Evolutionary conservation across 768 basidiomycete genomes (phyloP).

Genomic region (Rickenella mellea): DNA sequence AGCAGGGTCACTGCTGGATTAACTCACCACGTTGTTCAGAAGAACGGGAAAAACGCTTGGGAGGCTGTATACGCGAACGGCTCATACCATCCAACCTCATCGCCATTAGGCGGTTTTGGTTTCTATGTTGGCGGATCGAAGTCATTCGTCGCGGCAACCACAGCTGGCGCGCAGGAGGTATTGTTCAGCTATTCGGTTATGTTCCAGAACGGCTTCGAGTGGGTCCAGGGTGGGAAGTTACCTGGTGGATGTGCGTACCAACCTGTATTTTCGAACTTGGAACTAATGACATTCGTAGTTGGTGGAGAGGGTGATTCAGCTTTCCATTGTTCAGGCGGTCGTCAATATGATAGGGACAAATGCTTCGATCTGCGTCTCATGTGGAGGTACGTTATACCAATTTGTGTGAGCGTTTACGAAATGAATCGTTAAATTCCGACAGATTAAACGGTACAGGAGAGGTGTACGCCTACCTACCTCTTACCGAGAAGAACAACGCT

Average conservation of each 20-base stretch:
- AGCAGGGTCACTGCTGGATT: constrained; percentile 34
- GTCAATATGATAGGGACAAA: constrained; percentile 48
- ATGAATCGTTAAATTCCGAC: not conserved
- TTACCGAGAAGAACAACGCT: constrained; percentile 31
- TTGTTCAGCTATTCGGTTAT: constrained; percentile 58
- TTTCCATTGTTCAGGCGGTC: constrained; percentile 61
- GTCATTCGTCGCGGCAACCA: constrained; percentile 27
- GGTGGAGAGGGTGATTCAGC: constrained; percentile 49
- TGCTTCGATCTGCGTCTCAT: constrained; percentile 67
- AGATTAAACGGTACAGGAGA: constrained; percentile 50
- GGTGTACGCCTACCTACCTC: constrained; percentile 61
- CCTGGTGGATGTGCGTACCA: constrained; percentile 54
- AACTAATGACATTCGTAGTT: constrained; percentile 20
- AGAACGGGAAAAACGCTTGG: constrained; percentile 33
- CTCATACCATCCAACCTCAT: constrained; percentile 45
- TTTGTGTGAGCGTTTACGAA: not conserved
- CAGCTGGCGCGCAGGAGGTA: constrained; percentile 41
- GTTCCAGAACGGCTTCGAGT: constrained; percentile 54
- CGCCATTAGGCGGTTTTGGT: constrained; percentile 54
- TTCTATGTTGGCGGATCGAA: constrained; percentile 59
- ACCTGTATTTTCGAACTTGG: not conserved
- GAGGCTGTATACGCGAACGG: constrained; percentile 53
- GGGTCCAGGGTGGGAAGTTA: constrained; percentile 68
- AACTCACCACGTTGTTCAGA: constrained; percentile 18
- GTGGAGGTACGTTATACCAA: constrained; percentile 46